Percentiles rank a stretch among this genome's conserved stretches.
Conservation (phyloP, 257 asterid genomes). For the Pogostemon cablin region DNA sequence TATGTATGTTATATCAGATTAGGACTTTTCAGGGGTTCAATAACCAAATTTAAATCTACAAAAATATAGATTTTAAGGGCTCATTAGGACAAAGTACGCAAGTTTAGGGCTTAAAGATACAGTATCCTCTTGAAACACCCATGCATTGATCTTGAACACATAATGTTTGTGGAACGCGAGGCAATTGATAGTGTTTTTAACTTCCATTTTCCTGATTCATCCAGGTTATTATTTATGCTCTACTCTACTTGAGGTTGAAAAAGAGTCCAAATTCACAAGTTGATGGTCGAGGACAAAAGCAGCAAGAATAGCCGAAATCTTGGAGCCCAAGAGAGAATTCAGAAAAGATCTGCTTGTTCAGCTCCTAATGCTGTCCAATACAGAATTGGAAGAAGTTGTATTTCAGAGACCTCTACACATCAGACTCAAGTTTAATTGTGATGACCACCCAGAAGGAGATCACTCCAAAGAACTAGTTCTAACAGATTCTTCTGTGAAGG, state of each 20-base stretch:
- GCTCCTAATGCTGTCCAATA: conserved; percentile 47
- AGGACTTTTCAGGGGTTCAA: background rate
- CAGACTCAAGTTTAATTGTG: conserved; percentile 60
- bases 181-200: background rate
- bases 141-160: background rate
- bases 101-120: background rate
- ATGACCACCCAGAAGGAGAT: conserved; percentile 64
- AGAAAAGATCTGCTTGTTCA: conserved; percentile 50
- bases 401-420: conserved; percentile 70
- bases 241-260: conserved; percentile 70
- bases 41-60: background rate
- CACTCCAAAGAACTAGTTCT: conserved; percentile 52
- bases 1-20: background rate
- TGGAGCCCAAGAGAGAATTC: conserved; percentile 51
- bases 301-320: conserved; percentile 53
- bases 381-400: conserved; percentile 57
- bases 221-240: conserved; percentile 70
- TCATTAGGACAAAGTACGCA: too few species aligned
- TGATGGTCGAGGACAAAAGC: conserved; percentile 45
- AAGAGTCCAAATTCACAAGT: conserved; percentile 32
- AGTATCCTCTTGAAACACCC: too few species aligned
- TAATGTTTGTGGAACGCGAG: background rate
- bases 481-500: conserved; percentile 62
- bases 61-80: background rate
- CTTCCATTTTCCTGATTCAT: conserved; percentile 27